A percentile compares a stretch with the other conserved stretches of the same genome.
Evolutionary conservation across 169 alveolate genomes (phyloP).

Genomic region (Theileria luwenshuni): DNA sequence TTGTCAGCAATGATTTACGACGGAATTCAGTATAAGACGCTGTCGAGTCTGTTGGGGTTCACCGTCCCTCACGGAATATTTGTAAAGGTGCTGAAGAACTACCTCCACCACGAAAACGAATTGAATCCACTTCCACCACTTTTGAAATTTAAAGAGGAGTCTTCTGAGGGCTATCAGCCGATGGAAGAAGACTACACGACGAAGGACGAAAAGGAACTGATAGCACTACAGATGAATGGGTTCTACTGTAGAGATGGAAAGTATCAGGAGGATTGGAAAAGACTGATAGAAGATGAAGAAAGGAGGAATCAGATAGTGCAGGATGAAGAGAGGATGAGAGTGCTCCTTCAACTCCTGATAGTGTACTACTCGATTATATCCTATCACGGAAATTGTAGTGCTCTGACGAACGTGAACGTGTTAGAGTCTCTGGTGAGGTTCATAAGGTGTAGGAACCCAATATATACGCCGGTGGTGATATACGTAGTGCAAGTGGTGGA

Average conservation of each 20-base stretch:
- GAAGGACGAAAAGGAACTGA: slow-evolving; percentile 28
- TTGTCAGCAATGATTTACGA: slow-evolving; percentile 65
- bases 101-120: slow-evolving; percentile 53
- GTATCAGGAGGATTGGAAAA: slow-evolving; percentile 36
- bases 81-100: slow-evolving; percentile 51
- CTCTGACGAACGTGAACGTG: slow-evolving; percentile 48
- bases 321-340: slow-evolving; percentile 61
- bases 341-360: slow-evolving; percentile 52
- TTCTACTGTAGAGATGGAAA: slow-evolving; percentile 1
- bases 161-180: background rate
- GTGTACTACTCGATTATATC: slow-evolving; percentile 58
- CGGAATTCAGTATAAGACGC: slow-evolving; percentile 58
- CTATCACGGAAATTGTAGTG: slow-evolving; percentile 60
- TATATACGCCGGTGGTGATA: slow-evolving; percentile 69
- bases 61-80: slow-evolving; percentile 57
- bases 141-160: background rate
- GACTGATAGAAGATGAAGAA: slow-evolving; percentile 21
- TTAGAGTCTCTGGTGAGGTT: slow-evolving; percentile 66
- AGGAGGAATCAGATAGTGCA: slow-evolving; percentile 12
- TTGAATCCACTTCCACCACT: slow-evolving; percentile 45
- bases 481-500: slow-evolving; percentile 75
- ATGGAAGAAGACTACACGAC: slow-evolving; percentile 24
- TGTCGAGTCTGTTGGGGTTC: slow-evolving; percentile 54
- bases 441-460: slow-evolving; percentile 69
- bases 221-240: slow-evolving; percentile 14